Evolutionary conservation across 306 rosid species (phyloP), one percentile per base, ranked within the genome.

Genomic region (Vachellia pachyceras): DNA sequence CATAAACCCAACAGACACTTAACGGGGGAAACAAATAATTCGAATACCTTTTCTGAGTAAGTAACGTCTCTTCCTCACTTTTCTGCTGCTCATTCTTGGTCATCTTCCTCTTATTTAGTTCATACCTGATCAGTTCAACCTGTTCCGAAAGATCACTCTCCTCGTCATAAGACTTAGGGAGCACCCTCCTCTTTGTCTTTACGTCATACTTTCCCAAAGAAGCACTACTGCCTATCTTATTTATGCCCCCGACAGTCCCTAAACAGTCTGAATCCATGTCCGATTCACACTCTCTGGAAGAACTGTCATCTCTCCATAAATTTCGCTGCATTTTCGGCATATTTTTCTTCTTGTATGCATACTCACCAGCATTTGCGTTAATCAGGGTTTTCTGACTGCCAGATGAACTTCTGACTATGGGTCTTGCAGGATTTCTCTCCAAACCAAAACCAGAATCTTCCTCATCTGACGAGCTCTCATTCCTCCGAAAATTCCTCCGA

Each of bases 141-240:
- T 92, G 86, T 69, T 88, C 91, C 6, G 85, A 20, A 65, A 88
- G 79, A 81, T 88, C 88, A 42, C 65, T 58, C 52, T 80, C 90
- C 40, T 90, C 91, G 0, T 85, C 88, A 65, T 61, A 81, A 13
- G 78, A 1, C 77, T 80, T 85, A 0, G 83, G 89, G 18, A 85
- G 84, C 46, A 91, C 83, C 80, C 97, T 87, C 88, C 88, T 90
- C 82, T 79, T 87, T 36, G 54, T 82, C 89, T 93, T 95, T 57
- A 88, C 80, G 85, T 95, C 98, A 86, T 85, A 81, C 80, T 85
- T 88, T 61, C 97, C 97, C 85, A 95, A 74, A 18, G 97, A 85
- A 85, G 95, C 94, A 85, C 90, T 89, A 45, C 97, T 89, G 20
- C 94, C 95, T n/a, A 73, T 75, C 77, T 55, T 90, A 86, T 66